Base-by-base conservation (phyloP, 2,329 filamentous ascomycete species). In the Fusarium agapanthi region DNA sequence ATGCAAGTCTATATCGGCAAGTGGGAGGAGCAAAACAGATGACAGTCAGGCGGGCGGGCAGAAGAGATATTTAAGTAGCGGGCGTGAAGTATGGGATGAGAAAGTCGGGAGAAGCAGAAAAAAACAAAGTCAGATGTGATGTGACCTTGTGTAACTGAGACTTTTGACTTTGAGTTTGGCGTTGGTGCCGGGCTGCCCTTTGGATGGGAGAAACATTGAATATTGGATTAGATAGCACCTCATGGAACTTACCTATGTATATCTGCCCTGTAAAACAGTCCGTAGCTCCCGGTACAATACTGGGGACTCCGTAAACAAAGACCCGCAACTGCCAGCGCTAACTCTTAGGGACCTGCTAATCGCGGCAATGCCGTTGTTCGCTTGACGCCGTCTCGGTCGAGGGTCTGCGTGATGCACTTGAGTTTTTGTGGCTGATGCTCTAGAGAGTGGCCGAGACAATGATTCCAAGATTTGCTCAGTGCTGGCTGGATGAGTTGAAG, bases 301-400 rank as follows among this genome's bases (percentile, higher is more conserved):
- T 63, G 57, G 62, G 51, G 58, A 69, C 57, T 69, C 66, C 40
- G 66, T 69, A 74, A 59, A 57, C 67, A 59, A 74, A 68, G 75
- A 75, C 75, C 75, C 75, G 74, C 74, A 70, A 61, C 62, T 54
- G 50, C 68, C 62, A 73, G 73, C 74, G 66, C 76, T 76, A 77
- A 62, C 40, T 67, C 30, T 64, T 61, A 72, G 68, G 56, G 55
- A 70, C 61, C 57, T 69, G 53, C 73, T 77, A 77, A 73, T 77
- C 67, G 73, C 75, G 76, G 75, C 65, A 75, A 69, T 74, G 73
- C 74, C 75, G 75, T 76, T 73, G 74, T 76, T 65, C 65, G 75
- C 66, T 41, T 67, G 70, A 65, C 70, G 72, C 75, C 68, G 75
- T 72, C 61, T 73, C 53, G 66, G 50, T 67, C 69, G 60, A 35